These are phyloP conservation scores for Plasmodium reichenowi DNA, from an alignment of 169 alveolate species.

Conservation along the genomic window DNA sequence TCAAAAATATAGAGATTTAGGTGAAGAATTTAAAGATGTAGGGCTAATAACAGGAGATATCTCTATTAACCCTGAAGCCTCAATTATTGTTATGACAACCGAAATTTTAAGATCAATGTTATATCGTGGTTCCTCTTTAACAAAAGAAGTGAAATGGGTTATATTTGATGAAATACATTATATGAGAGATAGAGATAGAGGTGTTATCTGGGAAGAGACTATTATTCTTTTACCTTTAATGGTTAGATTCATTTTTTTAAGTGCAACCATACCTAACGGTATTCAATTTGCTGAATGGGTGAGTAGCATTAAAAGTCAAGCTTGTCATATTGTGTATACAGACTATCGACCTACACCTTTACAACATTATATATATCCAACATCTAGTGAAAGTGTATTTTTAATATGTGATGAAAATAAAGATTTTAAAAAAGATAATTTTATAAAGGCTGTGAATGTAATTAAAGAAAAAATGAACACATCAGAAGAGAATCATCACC, in stretches of 20 bases:
- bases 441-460: conserved; percentile 77
- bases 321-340: conserved; percentile 98
- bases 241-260: conserved; percentile 96
- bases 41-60: conserved; percentile 99
- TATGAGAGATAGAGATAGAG: conserved; percentile 99
- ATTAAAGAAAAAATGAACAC: conserved; percentile 86
- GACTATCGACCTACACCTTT: conserved; percentile 99
- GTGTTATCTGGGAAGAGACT: conserved; percentile 99
- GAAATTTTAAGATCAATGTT: conserved; percentile 98
- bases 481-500: conserved; percentile 79
- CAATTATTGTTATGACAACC: conserved; percentile 99
- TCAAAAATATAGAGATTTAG: conserved; percentile 98
- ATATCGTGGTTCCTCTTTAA: conserved; percentile 98
- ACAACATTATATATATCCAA: conserved; percentile 96
- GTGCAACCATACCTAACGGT: conserved; percentile 99
- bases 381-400: conserved; percentile 96
- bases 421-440: conserved; percentile 88
- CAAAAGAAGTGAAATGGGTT: conserved; percentile 92
- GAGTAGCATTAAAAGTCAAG: conserved; percentile 96
- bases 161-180: conserved; percentile 99
- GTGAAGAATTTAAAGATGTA: conserved; percentile 97
- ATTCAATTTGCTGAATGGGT: conserved; percentile 99
- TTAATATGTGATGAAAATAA: conserved; percentile 96
- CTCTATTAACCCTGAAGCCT: conserved; percentile 97
- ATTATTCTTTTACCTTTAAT: conserved; percentile 95